These are phyloP conservation scores for Fragosphaeria purpurea DNA, from an alignment of 2,329 filamentous ascomycete genomes.

Conservation along the genomic window DNA sequence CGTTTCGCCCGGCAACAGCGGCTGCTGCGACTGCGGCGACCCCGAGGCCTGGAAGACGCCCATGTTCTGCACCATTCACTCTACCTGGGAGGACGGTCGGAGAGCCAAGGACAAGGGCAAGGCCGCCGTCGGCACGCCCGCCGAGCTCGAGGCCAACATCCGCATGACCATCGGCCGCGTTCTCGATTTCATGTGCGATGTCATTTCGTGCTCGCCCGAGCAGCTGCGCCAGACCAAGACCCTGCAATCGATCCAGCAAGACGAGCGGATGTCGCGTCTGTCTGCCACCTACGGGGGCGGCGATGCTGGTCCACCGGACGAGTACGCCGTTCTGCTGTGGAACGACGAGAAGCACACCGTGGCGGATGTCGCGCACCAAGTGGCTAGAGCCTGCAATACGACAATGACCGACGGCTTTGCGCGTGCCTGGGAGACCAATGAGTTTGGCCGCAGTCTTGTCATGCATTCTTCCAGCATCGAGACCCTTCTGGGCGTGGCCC, in stretches of 20 bases:
- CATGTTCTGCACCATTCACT: constrained; percentile 89
- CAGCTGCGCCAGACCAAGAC: constrained; percentile 83
- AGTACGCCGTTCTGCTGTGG: constrained; percentile 84
- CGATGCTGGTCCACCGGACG: constrained; percentile 55
- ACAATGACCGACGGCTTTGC: constrained; percentile 56
- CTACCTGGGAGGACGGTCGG: constrained; percentile 36
- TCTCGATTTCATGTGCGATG: constrained; percentile 93
- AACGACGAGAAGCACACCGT: constrained; percentile 99
- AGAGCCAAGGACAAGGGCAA: constrained; percentile 51
- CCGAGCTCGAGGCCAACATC: constrained; percentile 67
- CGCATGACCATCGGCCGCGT: constrained; percentile 75
- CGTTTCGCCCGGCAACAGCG: constrained; percentile 17
- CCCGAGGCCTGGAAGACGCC: constrained; percentile 86
- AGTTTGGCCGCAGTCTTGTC: constrained; percentile 76
- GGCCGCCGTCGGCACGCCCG: constrained; percentile 51
- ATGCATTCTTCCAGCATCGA: constrained; percentile 64
- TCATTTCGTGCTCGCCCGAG: constrained; percentile 95
- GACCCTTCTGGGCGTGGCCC: constrained; percentile 65
- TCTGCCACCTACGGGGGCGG: constrained; percentile 64
- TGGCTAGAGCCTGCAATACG: constrained; percentile 77
- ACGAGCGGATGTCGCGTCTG: constrained; percentile 72
- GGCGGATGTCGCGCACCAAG: constrained; percentile 79
- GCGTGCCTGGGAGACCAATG: constrained; percentile 81
- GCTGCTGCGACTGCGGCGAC: constrained; percentile 87
- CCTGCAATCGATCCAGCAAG: constrained; percentile 65